Base-by-base conservation (phyloP, 495 filamentous ascomycete species). In the Cercophora samala region DNA sequence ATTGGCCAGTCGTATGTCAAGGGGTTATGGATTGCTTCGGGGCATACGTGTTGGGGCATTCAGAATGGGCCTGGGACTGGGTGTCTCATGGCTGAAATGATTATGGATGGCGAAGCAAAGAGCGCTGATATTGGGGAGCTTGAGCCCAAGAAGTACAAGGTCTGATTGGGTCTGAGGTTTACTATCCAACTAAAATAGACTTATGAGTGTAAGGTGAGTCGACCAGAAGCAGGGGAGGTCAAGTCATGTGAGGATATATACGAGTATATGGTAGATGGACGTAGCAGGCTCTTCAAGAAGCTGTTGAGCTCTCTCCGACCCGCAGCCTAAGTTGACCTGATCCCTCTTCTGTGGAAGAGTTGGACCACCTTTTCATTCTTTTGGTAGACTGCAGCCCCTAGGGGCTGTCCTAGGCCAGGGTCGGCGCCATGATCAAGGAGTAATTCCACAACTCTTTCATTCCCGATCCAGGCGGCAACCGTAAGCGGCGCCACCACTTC, bases 41-140 rank as follows among this genome's bases (percentile, higher is more conserved):
- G 95, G 15, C 95, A 99, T 79, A 97, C 92, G 3, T 98, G 95
- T 77, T 98, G 95, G 95, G 94, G 94, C 18, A 97, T 99, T 61
- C 94, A 97, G 77, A 99, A 99, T 82, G 93, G 88, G 3, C 93
- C 93, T 4, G 96, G 87, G 6, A 97, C 93, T 21, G 95, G 94
- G 4, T 92, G 90, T 81, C 77, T 96, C 46, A 90, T 99, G 80
- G 91, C 90, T 65, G 92, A 94, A 73, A 85, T 95, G 76, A 80
- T 96, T 4, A 90, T 93, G 72, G 92, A 96, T 64, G 93, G 93
- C 9, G 82, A 84, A 68, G 86, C 90, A 4, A 90, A 79, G 74
- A 94, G 91, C 65, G 93, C 91, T 17, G 88, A 88, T 68, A 85
- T 94, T 58, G 82, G 78, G 19, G 84, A 84, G 26, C 76, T 95